A percentile compares a stretch with the other conserved stretches of the same genome.
Conservation (phyloP, 345 rosid genomes). For the Salix udensis region DNA sequence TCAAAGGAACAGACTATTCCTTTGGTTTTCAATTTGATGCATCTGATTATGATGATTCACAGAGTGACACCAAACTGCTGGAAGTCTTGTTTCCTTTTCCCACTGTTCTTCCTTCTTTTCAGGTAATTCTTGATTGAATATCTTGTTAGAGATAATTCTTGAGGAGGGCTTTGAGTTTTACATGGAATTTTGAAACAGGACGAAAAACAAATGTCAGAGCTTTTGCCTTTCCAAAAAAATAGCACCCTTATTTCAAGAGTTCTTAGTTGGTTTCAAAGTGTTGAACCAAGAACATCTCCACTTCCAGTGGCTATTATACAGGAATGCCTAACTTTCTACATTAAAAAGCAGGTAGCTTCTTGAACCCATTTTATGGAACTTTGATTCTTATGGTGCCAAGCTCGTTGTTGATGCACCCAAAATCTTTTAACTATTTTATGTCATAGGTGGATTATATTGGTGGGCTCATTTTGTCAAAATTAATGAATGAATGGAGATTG, state of each 20-base stretch:
- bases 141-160: not conserved
- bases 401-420: constrained; percentile 6
- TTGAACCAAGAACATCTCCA: constrained; percentile 57
- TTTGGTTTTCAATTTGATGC: constrained; percentile 71
- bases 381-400: not conserved
- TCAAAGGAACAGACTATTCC: constrained; percentile 61
- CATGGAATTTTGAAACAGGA: constrained; percentile 48
- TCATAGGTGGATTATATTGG: constrained; percentile 79
- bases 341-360: constrained; percentile 71
- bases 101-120: constrained; percentile 78
- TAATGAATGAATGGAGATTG: constrained; percentile 91
- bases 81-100: constrained; percentile 90
- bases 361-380: constrained; percentile 12
- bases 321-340: constrained; percentile 70
- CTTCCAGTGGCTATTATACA: constrained; percentile 82
- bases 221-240: constrained; percentile 83
- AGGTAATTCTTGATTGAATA: constrained; percentile 44
- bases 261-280: constrained; percentile 62
- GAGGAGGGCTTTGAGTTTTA: constrained; percentile 10
- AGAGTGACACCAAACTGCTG: constrained; percentile 49
- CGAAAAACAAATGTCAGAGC: constrained; percentile 52
- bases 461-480: constrained; percentile 64
- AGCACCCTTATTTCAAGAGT: constrained; percentile 81
- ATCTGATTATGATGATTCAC: constrained; percentile 54
- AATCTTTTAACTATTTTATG: constrained; percentile 1